These are phyloP conservation scores for Carex cristatella DNA, from an alignment of 176 grass and related monocot species.

Conservation along the genomic window DNA sequence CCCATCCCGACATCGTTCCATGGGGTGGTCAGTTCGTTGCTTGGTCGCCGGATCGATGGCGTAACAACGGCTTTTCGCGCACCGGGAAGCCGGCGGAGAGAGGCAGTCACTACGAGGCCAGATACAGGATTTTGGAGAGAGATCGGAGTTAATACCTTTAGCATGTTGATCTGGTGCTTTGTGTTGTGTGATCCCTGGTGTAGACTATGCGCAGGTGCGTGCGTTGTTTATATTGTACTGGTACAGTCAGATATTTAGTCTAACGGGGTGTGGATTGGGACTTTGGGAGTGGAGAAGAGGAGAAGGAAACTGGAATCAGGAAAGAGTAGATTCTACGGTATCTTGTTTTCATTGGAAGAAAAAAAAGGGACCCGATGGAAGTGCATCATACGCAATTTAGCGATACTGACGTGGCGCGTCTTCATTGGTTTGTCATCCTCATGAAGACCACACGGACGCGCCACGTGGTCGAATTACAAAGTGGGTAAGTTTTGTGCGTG, in stretches of 20 bases:
- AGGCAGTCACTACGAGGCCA: slow-evolving; percentile 45
- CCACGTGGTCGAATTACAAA: neutral
- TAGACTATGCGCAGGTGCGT: neutral
- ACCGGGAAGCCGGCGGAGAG: slow-evolving; percentile 31
- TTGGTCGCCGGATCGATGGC: slow-evolving; percentile 64
- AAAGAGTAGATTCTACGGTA: slow-evolving; percentile 71
- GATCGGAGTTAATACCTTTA: slow-evolving; percentile 51
- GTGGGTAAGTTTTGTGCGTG: neutral
- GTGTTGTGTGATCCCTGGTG: neutral
- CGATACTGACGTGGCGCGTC: neutral
- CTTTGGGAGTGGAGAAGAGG: neutral
- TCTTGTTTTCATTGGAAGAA: neutral
- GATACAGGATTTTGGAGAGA: slow-evolving; percentile 38
- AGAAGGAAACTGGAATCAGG: slow-evolving; percentile 31
- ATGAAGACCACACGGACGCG: neutral
- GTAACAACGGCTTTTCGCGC: slow-evolving; percentile 49
- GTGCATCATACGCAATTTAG: neutral
- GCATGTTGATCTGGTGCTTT: slow-evolving; percentile 29
- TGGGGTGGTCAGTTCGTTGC: slow-evolving; percentile 36
- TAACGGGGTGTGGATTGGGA: slow-evolving; percentile 44
- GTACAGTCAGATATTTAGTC: slow-evolving; percentile 49
- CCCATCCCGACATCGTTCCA: slow-evolving; percentile 25
- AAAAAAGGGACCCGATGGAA: neutral
- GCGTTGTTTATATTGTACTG: slow-evolving; percentile 17
- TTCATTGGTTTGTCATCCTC: neutral